phyloP scores from a whole-genome alignment of 805 yeast genomes.

The Yarrowia hollandica region DNA sequence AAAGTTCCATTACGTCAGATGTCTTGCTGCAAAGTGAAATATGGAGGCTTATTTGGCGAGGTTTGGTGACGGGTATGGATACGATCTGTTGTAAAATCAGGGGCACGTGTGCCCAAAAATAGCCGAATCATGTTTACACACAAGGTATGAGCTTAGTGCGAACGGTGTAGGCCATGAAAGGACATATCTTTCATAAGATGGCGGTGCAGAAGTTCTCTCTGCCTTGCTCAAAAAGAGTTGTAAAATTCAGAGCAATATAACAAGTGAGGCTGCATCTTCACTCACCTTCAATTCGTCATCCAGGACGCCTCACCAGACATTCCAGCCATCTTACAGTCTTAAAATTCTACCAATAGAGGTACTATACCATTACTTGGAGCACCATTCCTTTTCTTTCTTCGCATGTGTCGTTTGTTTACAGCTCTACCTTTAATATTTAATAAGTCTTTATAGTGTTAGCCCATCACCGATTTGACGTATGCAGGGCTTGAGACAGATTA shows the following conservation, averaged over 20 bases:
- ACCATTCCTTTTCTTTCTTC: too few relatives aligned
- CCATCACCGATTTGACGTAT: neutral
- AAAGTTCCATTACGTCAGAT: constrained; percentile 3
- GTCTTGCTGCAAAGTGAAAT: neutral
- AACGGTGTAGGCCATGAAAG: too few relatives aligned
- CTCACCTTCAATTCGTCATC: too few relatives aligned
- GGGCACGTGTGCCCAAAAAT: too few relatives aligned
- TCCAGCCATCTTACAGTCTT: too few relatives aligned
- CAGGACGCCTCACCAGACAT: neutral
- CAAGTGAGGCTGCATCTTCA: neutral
- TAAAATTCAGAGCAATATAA: neutral
- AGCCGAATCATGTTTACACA: neutral
- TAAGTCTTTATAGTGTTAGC: neutral
- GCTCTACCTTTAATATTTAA: neutral
- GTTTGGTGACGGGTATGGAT: neutral
- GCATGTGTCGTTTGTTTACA: neutral
- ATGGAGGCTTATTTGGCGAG: constrained; percentile 12
- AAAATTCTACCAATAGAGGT: too few relatives aligned
- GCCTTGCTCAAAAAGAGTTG: neutral
- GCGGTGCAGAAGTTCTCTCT: too few relatives aligned
- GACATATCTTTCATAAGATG: too few relatives aligned
- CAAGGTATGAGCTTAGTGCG: neutral
- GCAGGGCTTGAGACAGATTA: constrained; percentile 25
- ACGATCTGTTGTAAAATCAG: too few relatives aligned
- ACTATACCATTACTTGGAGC: too few relatives aligned